Evolutionary conservation across 441 rosid genomes (phyloP), one percentile per base, ranked within the genome.

Genomic region (Populus trichocarpa): DNA sequence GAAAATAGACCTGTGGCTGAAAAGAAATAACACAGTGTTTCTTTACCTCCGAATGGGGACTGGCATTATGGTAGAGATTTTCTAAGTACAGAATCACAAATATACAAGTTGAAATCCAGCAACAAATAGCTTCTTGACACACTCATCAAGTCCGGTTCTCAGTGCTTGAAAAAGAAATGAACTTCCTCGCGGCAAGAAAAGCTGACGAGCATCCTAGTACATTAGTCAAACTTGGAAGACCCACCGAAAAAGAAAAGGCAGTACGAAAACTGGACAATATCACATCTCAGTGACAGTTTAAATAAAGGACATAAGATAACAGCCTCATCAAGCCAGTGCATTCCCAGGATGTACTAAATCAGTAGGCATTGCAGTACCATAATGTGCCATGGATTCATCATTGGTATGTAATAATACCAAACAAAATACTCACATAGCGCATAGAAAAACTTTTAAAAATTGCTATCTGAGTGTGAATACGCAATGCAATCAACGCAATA

Each of bases 1-100:
- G 30, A 67, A 16, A 40, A 72, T 33, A 23, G 46, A 57, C 26
- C 32, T 20, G 67, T 33, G 38, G 32, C 64, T 26, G 1, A 22
- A 75, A 28, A 77, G 71, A 67, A 73, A 65, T 57, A 18, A 72
- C 42, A 68, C 70, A 69, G 38, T 26, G 38, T 32, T 67, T 64
- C 26, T 26, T 72, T 79, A 89, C 93, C 89, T 88, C 26, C 88
- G 79, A 6, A 74, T 25, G 8, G 84, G 74, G 35, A 59, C 23
- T 79, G 79, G 81, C 90, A 88, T 86, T 70, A 69, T 82, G 57
- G 40, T 67, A 61, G 65, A 80, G 81, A 38, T 81, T 77, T 63
- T 74, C 79, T 38, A 70, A 82, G 38, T 78, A 76, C 78, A 67
- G 23, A 67, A 67, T 72, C 67, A 59, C 42, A 57, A 70, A 71